Conservation (phyloP, 176 grass and related monocot genomes). For the Chrysopogon serrulatus region DNA sequence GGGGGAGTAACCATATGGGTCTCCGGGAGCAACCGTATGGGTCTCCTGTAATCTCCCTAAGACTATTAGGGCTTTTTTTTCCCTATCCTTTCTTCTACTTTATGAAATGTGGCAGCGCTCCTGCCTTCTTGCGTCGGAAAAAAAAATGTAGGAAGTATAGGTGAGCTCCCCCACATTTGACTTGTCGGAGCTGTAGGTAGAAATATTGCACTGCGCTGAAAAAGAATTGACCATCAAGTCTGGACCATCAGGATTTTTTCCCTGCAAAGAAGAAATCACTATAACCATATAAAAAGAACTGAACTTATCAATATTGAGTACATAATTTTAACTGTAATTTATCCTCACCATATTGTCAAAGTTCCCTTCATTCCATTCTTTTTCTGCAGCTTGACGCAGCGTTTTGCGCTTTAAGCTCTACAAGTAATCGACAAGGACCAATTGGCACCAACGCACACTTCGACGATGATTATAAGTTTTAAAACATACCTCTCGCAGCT, state of each 20-base stretch:
- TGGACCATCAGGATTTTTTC: neutral
- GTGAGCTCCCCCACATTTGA: constrained; percentile 16
- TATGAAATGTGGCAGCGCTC: no score
- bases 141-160: neutral
- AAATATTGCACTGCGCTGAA: neutral
- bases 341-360: neutral
- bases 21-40: no score
- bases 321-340: neutral
- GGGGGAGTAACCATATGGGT: no score
- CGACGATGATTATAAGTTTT: neutral
- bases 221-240: neutral
- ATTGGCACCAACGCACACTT: neutral
- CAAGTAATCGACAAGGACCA: neutral
- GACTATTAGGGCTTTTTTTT: no score
- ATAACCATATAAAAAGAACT: neutral
- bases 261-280: neutral
- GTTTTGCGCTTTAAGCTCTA: neutral
- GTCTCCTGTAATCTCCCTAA: no score
- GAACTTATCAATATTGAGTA: neutral
- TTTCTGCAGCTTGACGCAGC: neutral
- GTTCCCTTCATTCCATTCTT: neutral
- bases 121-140: no score
- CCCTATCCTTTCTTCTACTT: no score
- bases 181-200: neutral
- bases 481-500: constrained; percentile 9